Percentiles rank a stretch among this genome's conserved stretches.
These are phyloP conservation scores for Garcia nutans DNA, from an alignment of 345 rosid genomes.

Conservation along the genomic window DNA sequence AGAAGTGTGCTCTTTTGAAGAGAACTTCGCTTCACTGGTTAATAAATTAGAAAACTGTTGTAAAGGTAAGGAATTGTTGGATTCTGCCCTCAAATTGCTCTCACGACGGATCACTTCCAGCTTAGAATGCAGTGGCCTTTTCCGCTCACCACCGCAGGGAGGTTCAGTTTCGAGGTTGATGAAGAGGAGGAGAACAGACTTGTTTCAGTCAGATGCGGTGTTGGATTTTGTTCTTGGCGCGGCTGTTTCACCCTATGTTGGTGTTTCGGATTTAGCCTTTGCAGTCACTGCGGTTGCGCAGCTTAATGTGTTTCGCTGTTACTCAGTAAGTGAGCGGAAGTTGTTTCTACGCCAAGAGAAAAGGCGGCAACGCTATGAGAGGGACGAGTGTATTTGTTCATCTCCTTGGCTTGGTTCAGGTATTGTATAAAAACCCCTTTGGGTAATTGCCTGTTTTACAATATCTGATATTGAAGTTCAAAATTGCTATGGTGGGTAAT, in stretches of 20 bases:
- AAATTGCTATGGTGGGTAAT: background rate
- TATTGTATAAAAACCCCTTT: background rate
- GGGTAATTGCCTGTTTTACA: background rate
- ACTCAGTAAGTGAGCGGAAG: background rate
- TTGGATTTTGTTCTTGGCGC: conserved; percentile 1
- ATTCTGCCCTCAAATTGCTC: background rate
- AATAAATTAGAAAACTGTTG: background rate
- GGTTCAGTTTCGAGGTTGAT: background rate
- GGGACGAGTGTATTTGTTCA: background rate
- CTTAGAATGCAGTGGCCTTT: conserved; percentile 7
- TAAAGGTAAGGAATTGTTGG: conserved; percentile 10
- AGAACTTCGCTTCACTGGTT: conserved; percentile 1
- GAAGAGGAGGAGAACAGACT: background rate
- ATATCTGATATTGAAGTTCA: background rate
- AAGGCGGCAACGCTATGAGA: background rate
- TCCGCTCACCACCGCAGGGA: background rate
- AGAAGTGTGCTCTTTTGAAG: conserved; percentile 11
- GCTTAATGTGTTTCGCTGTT: conserved; percentile 10
- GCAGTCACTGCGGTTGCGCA: conserved; percentile 4
- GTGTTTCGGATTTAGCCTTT: conserved; percentile 1
- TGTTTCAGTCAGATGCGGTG: background rate
- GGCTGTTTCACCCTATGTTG: conserved; percentile 3
- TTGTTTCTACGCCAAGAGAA: background rate
- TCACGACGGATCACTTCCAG: background rate
- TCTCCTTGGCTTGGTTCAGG: background rate